Conservation (phyloP, 2,329 filamentous ascomycete species). For the Cladosporium cucumerinum region DNA sequence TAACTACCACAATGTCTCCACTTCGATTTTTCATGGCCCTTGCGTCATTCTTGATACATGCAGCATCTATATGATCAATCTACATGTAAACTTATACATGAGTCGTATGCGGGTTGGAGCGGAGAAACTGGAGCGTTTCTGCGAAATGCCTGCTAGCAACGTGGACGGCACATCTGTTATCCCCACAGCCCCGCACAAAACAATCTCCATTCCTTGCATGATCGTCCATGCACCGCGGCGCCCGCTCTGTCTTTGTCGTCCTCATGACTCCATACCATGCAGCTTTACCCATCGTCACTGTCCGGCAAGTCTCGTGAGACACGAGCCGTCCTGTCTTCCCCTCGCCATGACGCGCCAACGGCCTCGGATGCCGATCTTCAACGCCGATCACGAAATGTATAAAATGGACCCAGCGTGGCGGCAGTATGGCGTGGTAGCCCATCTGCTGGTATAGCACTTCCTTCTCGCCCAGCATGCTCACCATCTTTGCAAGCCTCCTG, state of each 20-base stretch:
- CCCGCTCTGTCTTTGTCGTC: slow-evolving; percentile 7
- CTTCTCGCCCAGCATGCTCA: slow-evolving; percentile 7
- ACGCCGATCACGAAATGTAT: background rate
- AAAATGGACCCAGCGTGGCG: background rate
- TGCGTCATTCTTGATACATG: background rate
- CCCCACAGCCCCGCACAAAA: slow-evolving; percentile 13
- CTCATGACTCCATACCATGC: slow-evolving; percentile 10
- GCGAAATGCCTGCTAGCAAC: background rate
- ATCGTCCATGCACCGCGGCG: slow-evolving; percentile 13
- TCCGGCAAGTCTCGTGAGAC: background rate
- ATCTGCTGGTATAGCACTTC: background rate
- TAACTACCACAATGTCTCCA: background rate
- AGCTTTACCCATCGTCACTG: background rate
- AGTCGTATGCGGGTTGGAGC: slow-evolving; percentile 1
- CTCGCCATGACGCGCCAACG: slow-evolving; percentile 7
- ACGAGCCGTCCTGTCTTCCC: background rate
- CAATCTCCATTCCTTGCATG: slow-evolving; percentile 15
- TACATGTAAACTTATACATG: background rate
- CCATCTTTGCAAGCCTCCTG: slow-evolving; percentile 15
- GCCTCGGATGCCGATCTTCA: background rate
- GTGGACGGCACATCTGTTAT: background rate
- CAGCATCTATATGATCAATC: background rate
- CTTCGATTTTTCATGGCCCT: background rate
- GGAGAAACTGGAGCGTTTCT: slow-evolving; percentile 7
- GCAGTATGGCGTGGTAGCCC: background rate